Evolutionary conservation across 2,329 filamentous ascomycete species (phyloP).

Genomic region (Eutypella sp.): DNA sequence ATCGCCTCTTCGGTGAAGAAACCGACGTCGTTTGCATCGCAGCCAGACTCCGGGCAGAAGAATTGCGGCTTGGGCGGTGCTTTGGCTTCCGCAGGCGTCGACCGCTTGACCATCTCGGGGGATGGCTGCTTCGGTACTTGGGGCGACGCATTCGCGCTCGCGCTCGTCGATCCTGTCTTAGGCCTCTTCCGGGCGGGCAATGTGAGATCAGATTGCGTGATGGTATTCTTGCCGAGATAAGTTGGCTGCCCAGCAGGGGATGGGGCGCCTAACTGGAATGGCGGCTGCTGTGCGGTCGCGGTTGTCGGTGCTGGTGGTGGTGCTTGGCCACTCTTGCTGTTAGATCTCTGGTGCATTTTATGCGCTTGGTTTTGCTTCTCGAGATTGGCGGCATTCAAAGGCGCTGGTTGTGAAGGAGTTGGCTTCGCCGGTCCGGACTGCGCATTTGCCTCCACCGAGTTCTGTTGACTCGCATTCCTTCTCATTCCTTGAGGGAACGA

Average conservation of each 20-base stretch:
- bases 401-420: conserved; percentile 26
- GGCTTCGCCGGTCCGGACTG: conserved; percentile 27
- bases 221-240: conserved; percentile 46
- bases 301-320: conserved; percentile 55
- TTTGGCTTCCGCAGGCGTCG: conserved; percentile 24
- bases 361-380: conserved; percentile 47
- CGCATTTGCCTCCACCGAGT: conserved; percentile 12
- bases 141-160: conserved; percentile 41
- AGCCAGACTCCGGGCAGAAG: conserved; percentile 49
- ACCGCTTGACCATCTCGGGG: conserved; percentile 38
- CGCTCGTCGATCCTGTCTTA: conserved; percentile 41
- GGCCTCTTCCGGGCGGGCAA: conserved; percentile 53
- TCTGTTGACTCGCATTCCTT: conserved; percentile 26
- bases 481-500: conserved; percentile 17
- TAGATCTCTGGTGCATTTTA: conserved; percentile 40
- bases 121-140: conserved; percentile 43
- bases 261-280: conserved; percentile 49
- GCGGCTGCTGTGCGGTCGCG: conserved; percentile 42
- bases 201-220: conserved; percentile 50
- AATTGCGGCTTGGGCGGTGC: conserved; percentile 37
- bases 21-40: conserved; percentile 43
- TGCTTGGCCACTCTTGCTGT: conserved; percentile 40
- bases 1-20: conserved; percentile 52
- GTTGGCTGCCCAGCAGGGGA: conserved; percentile 57
- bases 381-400: conserved; percentile 43